phyloP scores from a whole-genome alignment of 2,329 filamentous ascomycete genomes.

The Paecilomyces sp. region DNA sequence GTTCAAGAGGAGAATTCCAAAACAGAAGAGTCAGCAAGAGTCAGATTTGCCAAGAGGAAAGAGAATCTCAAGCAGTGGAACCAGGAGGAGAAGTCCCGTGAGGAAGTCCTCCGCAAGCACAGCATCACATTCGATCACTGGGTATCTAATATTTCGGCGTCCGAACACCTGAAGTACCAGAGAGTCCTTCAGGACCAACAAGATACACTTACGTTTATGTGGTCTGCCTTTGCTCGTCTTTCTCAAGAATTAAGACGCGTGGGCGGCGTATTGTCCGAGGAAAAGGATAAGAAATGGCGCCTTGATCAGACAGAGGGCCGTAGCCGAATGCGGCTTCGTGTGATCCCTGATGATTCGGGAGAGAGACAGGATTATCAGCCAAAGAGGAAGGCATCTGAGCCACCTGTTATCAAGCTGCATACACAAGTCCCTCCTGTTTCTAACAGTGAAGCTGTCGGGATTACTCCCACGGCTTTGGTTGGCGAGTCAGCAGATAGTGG shows the following conservation, averaged over 20 bases:
- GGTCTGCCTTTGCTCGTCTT: constrained; percentile 69
- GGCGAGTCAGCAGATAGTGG: constrained; percentile 25
- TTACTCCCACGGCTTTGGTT: constrained; percentile 26
- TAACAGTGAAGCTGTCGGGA: constrained; percentile 33
- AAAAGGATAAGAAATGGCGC: constrained; percentile 68
- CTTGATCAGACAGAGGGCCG: constrained; percentile 92
- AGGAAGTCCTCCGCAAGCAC: constrained; percentile 71
- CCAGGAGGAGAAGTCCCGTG: constrained; percentile 57
- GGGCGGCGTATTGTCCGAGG: constrained; percentile 69
- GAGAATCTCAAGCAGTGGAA: constrained; percentile 80
- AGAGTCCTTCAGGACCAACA: constrained; percentile 86
- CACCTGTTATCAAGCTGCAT: constrained; percentile 39
- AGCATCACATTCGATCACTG: constrained; percentile 81
- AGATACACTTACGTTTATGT: constrained; percentile 74
- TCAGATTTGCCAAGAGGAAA: constrained; percentile 64
- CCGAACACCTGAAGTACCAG: constrained; percentile 88
- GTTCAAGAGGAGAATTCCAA: constrained; percentile 73
- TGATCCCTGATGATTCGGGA: constrained; percentile 68
- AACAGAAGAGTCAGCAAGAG: constrained; percentile 67
- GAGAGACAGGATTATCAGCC: constrained; percentile 73
- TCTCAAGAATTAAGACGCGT: constrained; percentile 70
- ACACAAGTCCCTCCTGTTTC: constrained; percentile 34
- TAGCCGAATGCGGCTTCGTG: constrained; percentile 85
- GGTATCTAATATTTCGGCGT: constrained; percentile 91
- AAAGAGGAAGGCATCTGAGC: constrained; percentile 63